Evolutionary conservation across 495 filamentous ascomycete species (phyloP).

Genomic region (Podospora conica): DNA sequence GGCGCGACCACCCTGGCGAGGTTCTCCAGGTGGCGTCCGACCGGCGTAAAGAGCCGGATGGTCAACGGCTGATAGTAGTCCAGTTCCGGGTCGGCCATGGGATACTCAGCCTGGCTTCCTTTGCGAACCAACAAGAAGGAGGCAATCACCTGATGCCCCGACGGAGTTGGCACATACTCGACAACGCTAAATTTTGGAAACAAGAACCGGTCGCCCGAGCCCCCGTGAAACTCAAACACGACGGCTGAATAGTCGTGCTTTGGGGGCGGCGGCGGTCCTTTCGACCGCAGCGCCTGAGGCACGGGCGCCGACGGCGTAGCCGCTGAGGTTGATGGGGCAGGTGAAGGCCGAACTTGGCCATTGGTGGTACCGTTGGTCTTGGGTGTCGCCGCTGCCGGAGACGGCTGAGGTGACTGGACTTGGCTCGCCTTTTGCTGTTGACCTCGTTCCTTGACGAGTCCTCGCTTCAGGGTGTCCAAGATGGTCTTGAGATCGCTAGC

Average conservation of each 20-base stretch:
- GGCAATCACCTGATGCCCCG: slow-evolving; percentile 46
- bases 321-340: slow-evolving; percentile 12
- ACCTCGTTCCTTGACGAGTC: slow-evolving; percentile 26
- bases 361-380: slow-evolving; percentile 22
- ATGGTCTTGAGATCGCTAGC: slow-evolving; percentile 37
- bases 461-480: slow-evolving; percentile 31
- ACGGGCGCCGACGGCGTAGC: slow-evolving; percentile 24
- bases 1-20: slow-evolving; percentile 73
- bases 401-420: slow-evolving; percentile 13
- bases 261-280: slow-evolving; percentile 43
- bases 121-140: slow-evolving; percentile 63
- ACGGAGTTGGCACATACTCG: slow-evolving; percentile 50
- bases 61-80: slow-evolving; percentile 93
- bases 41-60: slow-evolving; percentile 60
- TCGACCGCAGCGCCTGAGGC: slow-evolving; percentile 44
- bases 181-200: slow-evolving; percentile 85
- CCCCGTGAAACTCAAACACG: slow-evolving; percentile 77
- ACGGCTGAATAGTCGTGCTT: slow-evolving; percentile 64
- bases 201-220: slow-evolving; percentile 77
- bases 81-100: slow-evolving; percentile 43
- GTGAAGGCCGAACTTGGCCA: slow-evolving; percentile 17
- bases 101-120: slow-evolving; percentile 49
- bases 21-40: slow-evolving; percentile 61
- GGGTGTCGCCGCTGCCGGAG: neutral
- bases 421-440: slow-evolving; percentile 17